A percentile compares a stretch with the other conserved stretches of the same genome.
Evolutionary conservation across 495 filamentous ascomycete species (phyloP).

Genomic region (Penicillium ochrochloron): DNA sequence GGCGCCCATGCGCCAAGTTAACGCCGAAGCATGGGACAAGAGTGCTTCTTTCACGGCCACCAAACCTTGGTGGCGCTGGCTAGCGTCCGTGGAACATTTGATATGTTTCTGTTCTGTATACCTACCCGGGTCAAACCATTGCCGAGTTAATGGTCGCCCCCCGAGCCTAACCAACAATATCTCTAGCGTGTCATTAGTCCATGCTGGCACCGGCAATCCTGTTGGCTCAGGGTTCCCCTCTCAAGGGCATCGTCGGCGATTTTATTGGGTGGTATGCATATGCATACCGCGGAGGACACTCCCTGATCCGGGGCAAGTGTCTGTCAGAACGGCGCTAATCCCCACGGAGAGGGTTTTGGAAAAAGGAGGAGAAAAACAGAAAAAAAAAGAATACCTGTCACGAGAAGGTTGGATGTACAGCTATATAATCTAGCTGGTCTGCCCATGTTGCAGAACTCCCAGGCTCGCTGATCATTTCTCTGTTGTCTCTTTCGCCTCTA

Average conservation of each 20-base stretch:
- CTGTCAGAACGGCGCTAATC: constrained; percentile 11
- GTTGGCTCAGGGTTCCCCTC: constrained; percentile 10
- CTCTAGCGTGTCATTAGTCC: constrained; percentile 19
- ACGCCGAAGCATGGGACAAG: constrained; percentile 15
- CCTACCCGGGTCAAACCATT: constrained; percentile 16
- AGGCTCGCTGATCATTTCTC: constrained; percentile 8
- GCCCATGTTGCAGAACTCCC: constrained; percentile 4
- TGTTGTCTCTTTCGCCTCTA: constrained; percentile 6
- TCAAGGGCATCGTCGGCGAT: constrained; percentile 8
- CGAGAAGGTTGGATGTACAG: background rate
- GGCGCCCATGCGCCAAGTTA: constrained; percentile 18
- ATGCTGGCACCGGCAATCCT: constrained; percentile 15
- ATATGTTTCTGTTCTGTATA: constrained; percentile 13
- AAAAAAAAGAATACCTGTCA: background rate
- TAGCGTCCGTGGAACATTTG: constrained; percentile 15
- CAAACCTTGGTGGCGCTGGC: constrained; percentile 27
- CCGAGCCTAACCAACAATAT: constrained; percentile 19
- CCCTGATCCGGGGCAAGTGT: constrained; percentile 15
- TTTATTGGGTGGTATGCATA: constrained; percentile 7
- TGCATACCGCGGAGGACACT: background rate
- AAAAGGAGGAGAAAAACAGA: constrained; percentile 5
- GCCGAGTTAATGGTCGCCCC: constrained; percentile 19
- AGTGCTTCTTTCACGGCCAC: constrained; percentile 23
- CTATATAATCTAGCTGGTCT: constrained; percentile 21
- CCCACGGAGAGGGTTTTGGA: constrained; percentile 2